These are phyloP conservation scores for Colletotrichum australisinense DNA, from an alignment of 2,329 filamentous ascomycete genomes.

Conservation along the genomic window DNA sequence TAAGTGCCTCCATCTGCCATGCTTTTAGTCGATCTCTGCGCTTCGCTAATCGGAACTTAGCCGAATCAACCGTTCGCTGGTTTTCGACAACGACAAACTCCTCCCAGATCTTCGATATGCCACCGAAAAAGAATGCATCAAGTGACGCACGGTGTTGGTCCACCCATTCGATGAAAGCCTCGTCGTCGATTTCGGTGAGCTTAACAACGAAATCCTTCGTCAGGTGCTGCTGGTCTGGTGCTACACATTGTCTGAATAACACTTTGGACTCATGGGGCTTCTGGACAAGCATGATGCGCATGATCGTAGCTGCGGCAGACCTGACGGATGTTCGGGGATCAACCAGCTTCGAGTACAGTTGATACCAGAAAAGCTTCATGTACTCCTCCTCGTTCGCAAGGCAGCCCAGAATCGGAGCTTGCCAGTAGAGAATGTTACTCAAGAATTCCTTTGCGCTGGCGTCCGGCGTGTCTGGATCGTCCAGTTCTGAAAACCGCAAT, in stretches of 20 bases:
- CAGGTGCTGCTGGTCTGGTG: slow-evolving; percentile 76
- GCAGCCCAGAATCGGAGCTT: slow-evolving; percentile 85
- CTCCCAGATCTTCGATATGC: slow-evolving; percentile 87
- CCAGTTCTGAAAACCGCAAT: slow-evolving; percentile 84
- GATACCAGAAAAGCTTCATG: slow-evolving; percentile 88
- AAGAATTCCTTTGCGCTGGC: slow-evolving; percentile 77
- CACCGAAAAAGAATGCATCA: slow-evolving; percentile 84
- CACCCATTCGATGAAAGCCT: slow-evolving; percentile 88
- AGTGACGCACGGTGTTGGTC: slow-evolving; percentile 83
- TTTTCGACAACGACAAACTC: slow-evolving; percentile 89
- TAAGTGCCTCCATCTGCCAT: slow-evolving; percentile 79
- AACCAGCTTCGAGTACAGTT: slow-evolving; percentile 90
- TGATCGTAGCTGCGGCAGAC: slow-evolving; percentile 82
- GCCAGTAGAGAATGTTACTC: slow-evolving; percentile 93
- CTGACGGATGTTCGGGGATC: slow-evolving; percentile 76
- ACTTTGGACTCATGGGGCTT: slow-evolving; percentile 85
- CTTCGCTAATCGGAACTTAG: slow-evolving; percentile 75
- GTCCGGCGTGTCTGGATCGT: slow-evolving; percentile 71
- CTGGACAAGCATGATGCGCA: slow-evolving; percentile 93
- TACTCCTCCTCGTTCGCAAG: slow-evolving; percentile 84
- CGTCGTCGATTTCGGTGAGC: slow-evolving; percentile 88
- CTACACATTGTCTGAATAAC: slow-evolving; percentile 79
- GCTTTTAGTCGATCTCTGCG: slow-evolving; percentile 84
- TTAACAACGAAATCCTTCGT: slow-evolving; percentile 84
- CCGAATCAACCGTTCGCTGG: slow-evolving; percentile 79